These are phyloP conservation scores for Stephania yunnanensis DNA, from an alignment of 164 flowering plant species.

Conservation along the genomic window DNA sequence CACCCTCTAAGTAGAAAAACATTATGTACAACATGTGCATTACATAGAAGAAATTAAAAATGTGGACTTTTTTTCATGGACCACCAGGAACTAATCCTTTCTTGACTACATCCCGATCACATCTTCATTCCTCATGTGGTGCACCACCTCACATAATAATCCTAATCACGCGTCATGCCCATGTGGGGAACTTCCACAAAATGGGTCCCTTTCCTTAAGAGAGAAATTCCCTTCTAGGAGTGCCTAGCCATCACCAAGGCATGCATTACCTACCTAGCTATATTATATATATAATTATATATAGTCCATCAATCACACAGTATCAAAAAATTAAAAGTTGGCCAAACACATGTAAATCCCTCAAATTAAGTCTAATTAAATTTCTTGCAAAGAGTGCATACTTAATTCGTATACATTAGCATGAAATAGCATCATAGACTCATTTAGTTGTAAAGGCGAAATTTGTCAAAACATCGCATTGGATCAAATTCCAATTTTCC, in stretches of 20 bases:
- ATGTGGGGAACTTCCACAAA: neutral
- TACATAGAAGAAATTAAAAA: neutral
- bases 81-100: neutral
- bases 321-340: neutral
- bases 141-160: neutral
- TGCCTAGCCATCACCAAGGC: neutral
- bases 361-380: neutral
- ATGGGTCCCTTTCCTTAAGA: neutral
- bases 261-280: neutral
- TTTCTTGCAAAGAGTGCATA: neutral
- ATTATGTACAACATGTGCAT: neutral
- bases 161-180: neutral
- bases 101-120: neutral
- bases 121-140: neutral
- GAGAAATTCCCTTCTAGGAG: neutral
- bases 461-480: neutral
- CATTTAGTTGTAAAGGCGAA: neutral
- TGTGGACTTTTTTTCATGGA: neutral
- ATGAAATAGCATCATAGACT: too few species aligned
- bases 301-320: neutral
- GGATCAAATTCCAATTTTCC: neutral
- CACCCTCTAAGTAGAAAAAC: too few species aligned
- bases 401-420: neutral
- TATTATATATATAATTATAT: too few species aligned
- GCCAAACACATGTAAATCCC: neutral